Evolutionary conservation across 768 basidiomycete species (phyloP).

Genomic region (Tulasnella sp.): DNA sequence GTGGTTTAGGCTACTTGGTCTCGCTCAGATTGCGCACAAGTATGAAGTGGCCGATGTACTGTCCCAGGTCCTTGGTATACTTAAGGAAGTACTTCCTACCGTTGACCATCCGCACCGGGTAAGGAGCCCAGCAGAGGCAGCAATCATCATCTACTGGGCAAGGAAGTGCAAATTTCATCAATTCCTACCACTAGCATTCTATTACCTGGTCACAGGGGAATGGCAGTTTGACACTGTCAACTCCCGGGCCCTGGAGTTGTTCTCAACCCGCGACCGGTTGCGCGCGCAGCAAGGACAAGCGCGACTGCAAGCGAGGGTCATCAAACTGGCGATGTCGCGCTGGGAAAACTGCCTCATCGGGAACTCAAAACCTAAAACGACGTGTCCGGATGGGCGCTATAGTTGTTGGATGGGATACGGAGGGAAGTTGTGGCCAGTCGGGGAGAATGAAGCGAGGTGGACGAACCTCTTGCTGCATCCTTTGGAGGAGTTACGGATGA

Average conservation of each 20-base stretch:
- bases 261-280: neutral
- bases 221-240: neutral
- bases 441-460: neutral
- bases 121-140: neutral
- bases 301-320: neutral
- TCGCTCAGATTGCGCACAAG: neutral
- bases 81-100: neutral
- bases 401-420: neutral
- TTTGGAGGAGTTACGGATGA: constrained; percentile 6
- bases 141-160: neutral
- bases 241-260: neutral
- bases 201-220: neutral
- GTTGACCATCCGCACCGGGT: neutral
- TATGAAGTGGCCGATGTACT: neutral
- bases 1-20: neutral
- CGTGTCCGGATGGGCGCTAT: neutral
- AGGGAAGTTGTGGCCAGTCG: neutral
- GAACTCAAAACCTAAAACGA: neutral
- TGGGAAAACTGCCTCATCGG: neutral
- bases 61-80: neutral
- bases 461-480: neutral
- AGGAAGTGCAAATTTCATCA: neutral
- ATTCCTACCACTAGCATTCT: neutral
- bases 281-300: neutral
- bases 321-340: neutral